These are phyloP conservation scores for Triticum timopheevii DNA, from an alignment of 176 grass and related monocot species.

Conservation along the genomic window DNA sequence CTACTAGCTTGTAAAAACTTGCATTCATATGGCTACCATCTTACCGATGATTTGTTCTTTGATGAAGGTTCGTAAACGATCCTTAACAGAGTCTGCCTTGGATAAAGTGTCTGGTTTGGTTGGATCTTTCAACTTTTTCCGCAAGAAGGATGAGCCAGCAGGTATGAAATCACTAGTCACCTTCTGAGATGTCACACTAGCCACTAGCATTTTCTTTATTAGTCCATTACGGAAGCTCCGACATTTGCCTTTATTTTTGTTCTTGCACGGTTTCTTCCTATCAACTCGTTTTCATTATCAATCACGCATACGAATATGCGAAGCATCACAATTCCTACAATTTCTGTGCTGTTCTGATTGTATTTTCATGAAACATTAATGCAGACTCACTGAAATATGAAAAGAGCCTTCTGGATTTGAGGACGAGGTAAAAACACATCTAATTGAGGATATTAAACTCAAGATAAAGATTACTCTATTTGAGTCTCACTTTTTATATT, in stretches of 20 bases:
- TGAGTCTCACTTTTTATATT: neutral
- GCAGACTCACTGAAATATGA: slow-evolving; percentile 20
- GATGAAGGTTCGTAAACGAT: slow-evolving; percentile 45
- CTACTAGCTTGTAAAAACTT: neutral
- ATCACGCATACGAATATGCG: neutral
- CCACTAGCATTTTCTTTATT: neutral
- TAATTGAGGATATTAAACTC: neutral
- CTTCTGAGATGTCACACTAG: neutral
- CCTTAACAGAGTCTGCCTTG: slow-evolving; percentile 45
- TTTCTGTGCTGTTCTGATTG: slow-evolving; percentile 28
- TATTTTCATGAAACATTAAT: slow-evolving; percentile 23
- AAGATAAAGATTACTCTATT: neutral
- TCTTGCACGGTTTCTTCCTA: neutral
- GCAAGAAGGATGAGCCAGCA: slow-evolving; percentile 46
- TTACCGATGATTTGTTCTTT: slow-evolving; percentile 2
- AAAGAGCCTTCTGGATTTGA: slow-evolving; percentile 20
- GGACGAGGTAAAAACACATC: slow-evolving; percentile 33
- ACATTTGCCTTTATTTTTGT: neutral
- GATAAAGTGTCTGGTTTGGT: slow-evolving; percentile 57
- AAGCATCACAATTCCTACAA: neutral
- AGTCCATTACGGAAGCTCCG: neutral
- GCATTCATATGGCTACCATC: neutral
- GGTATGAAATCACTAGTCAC: slow-evolving; percentile 25
- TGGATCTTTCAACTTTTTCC: slow-evolving; percentile 54
- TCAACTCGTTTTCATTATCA: neutral